These are phyloP conservation scores for Coemansia sp. DNA, from an alignment of 192 early-diverging fungal genomes.

Conservation along the genomic window DNA sequence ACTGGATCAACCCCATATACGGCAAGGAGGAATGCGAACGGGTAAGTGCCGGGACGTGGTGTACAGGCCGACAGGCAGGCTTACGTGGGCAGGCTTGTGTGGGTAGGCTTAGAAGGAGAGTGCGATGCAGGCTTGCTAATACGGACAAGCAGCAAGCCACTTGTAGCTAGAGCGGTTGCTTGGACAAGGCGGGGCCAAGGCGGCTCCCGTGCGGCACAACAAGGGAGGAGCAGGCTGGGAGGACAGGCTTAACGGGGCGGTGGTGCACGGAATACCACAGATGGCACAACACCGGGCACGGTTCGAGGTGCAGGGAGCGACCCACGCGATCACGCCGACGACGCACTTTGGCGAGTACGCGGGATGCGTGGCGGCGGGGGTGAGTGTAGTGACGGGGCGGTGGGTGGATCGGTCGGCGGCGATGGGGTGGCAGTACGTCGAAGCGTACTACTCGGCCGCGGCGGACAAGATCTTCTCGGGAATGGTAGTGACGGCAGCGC, in stretches of 20 bases:
- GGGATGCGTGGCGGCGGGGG: slow-evolving; percentile 18
- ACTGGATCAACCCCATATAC: slow-evolving; percentile 35
- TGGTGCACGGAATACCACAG: slow-evolving; percentile 31
- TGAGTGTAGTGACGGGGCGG: slow-evolving; percentile 29
- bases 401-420: slow-evolving; percentile 36
- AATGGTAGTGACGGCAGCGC: slow-evolving; percentile 34
- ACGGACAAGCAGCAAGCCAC: too few relatives aligned
- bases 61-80: too few relatives aligned
- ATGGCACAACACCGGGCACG: slow-evolving; percentile 35
- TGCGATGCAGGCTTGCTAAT: too few relatives aligned
- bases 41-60: too few relatives aligned
- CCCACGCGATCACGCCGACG: slow-evolving; percentile 33
- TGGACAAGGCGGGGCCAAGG: slow-evolving; percentile 20
- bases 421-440: slow-evolving; percentile 28
- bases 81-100: too few relatives aligned
- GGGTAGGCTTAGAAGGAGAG: background rate
- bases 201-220: slow-evolving; percentile 21
- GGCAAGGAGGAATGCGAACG: slow-evolving; percentile 6
- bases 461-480: slow-evolving; percentile 39
- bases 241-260: slow-evolving; percentile 30
- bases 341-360: slow-evolving; percentile 47
- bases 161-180: slow-evolving; percentile 30
- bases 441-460: slow-evolving; percentile 32
- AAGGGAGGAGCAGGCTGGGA: background rate
- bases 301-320: slow-evolving; percentile 23